Percentiles rank a stretch among this genome's conserved stretches.
Conservation (phyloP, 2,329 filamentous ascomycete genomes). For the Curvularia sp. region DNA sequence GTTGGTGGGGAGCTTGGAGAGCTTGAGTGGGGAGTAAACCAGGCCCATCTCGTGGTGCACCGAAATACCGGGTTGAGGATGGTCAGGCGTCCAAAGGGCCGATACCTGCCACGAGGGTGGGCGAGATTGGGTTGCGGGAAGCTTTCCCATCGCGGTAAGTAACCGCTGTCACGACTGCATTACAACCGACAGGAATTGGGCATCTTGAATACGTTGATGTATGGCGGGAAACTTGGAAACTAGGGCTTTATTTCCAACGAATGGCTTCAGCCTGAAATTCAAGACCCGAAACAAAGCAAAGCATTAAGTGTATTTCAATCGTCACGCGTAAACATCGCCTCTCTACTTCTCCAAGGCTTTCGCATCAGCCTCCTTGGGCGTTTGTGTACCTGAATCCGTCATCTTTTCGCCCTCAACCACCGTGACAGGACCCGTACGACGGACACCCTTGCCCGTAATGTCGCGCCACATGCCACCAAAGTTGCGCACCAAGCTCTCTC, state of each 20-base stretch:
- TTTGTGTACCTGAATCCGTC: constrained; percentile 24
- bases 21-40: background rate
- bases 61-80: background rate
- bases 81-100: background rate
- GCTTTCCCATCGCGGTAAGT: constrained; percentile 6
- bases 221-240: background rate
- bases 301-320: background rate
- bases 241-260: background rate
- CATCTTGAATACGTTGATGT: background rate
- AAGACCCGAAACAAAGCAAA: background rate
- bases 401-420: constrained; percentile 31
- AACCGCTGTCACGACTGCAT: background rate
- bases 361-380: constrained; percentile 29
- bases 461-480: constrained; percentile 40
- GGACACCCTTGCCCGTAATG: constrained; percentile 30
- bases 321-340: background rate
- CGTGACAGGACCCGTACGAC: constrained; percentile 15
- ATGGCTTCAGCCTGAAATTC: background rate
- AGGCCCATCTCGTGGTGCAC: background rate
- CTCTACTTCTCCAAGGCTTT: constrained; percentile 20
- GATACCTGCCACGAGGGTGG: background rate
- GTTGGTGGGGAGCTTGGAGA: background rate
- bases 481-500: constrained; percentile 32
- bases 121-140: background rate
- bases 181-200: too few relatives aligned